Evolutionary conservation across 2,329 filamentous ascomycete species (phyloP), one percentile per base, ranked within the genome.

Genomic region (Polytolypa hystricis): DNA sequence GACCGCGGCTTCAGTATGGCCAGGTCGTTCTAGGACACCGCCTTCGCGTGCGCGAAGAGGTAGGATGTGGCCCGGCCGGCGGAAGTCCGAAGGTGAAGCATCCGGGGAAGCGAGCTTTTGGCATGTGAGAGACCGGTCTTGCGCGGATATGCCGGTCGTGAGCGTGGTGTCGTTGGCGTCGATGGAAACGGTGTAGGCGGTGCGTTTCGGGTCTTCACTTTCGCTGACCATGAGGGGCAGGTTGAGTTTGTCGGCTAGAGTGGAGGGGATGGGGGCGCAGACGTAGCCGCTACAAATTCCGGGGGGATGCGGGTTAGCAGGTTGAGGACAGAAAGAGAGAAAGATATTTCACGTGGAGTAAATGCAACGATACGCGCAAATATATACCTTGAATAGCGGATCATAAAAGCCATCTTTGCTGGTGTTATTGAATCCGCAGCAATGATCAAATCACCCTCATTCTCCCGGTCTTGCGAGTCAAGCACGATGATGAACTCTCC

Each of bases 401-500:
- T 76, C 73, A 98, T 80, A 69, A 95, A 98, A 52, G 86, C 84
- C 79, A 93, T 93, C 65, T 96, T 89, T 47, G 83, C 74, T 16
- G 86, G 72, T 6, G 89, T 94, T 46, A 95, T 67, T 52, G 81
- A 73, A 48, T 85, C 69, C 44, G 86, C 89, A 47, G 91, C 84
- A 55, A 96, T 93, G 62, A 96, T 95, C 33, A 98, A 76, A 66
- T 98, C 91, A 61, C 87, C 91, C 72, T 98, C 91, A 61, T 98
- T 98, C 63, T 98, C 91, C 61, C 91, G 87, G 44, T 79, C 76
- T 46, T 85, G 78, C 49, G 84, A 83, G 68, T 98, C 91, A 54
- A 98, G 84, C 25, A 95, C 89, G 43, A 98, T 78, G 57, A 98
- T 81, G 71, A 96, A 96, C 57, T 96, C 79, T 61, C 85, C 86